Conservation (phyloP, 345 rosid species). For the Pistacia atlantica region DNA sequence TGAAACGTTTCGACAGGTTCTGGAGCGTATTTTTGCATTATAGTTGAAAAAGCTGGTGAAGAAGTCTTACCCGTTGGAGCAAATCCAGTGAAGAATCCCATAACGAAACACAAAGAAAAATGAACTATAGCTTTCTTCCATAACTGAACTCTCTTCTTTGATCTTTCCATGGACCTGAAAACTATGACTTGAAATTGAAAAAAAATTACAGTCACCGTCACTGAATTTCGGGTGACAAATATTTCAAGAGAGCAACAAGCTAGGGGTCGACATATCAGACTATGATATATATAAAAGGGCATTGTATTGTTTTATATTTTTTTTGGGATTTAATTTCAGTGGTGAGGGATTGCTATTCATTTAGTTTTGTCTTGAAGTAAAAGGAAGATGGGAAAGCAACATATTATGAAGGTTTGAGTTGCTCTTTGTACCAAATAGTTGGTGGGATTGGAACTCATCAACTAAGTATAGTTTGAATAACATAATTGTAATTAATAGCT, state of each 20-base stretch:
- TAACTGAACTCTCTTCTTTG: slow-evolving; percentile 76
- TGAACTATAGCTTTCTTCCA: slow-evolving; percentile 88
- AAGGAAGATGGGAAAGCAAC: slow-evolving; percentile 32
- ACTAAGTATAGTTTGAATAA: slow-evolving; percentile 28
- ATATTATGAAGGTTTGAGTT: slow-evolving; percentile 12
- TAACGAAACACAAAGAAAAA: slow-evolving; percentile 77
- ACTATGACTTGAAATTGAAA: background rate
- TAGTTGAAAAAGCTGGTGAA: slow-evolving; percentile 37
- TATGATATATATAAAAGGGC: background rate
- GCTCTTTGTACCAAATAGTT: slow-evolving; percentile 50
- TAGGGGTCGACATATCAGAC: slow-evolving; percentile 6
- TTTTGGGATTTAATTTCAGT: slow-evolving; percentile 1
- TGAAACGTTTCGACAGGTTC: slow-evolving; percentile 32
- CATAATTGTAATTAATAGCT: background rate
- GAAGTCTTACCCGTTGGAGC: slow-evolving; percentile 69
- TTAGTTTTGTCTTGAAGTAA: slow-evolving; percentile 42
- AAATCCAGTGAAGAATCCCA: slow-evolving; percentile 89
- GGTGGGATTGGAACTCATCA: slow-evolving; percentile 57
- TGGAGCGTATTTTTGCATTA: slow-evolving; percentile 31
- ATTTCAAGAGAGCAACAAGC: background rate
- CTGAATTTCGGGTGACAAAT: background rate
- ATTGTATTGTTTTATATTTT: background rate
- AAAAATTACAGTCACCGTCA: background rate
- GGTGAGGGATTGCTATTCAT: slow-evolving; percentile 28
- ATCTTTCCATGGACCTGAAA: slow-evolving; percentile 52